Conservation (phyloP, 768 basidiomycete genomes). For the Amanita phalloides region DNA sequence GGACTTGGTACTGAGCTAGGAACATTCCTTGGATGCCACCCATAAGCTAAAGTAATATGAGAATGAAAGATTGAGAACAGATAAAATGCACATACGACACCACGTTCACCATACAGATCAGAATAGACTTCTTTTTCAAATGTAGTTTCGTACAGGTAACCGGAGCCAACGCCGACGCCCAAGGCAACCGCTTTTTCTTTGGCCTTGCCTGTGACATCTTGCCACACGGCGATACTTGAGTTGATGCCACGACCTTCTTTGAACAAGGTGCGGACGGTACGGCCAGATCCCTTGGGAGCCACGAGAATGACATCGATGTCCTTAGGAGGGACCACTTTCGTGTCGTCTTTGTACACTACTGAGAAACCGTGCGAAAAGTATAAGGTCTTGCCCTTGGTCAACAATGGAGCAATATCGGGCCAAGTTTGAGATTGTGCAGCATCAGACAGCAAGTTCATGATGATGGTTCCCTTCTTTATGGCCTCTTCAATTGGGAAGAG, state of each 20-base stretch:
- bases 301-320: constrained; percentile 99
- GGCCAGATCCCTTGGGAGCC: constrained; percentile 97
- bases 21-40: constrained; percentile 98
- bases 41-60: constrained; percentile 58
- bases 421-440: constrained; percentile 98
- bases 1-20: constrained; percentile 97
- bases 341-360: constrained; percentile 95
- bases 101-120: constrained; percentile 98
- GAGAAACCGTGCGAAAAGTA: constrained; percentile 99
- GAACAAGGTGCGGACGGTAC: constrained; percentile 98
- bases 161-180: constrained; percentile 90
- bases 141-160: constrained; percentile 98
- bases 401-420: constrained; percentile 80
- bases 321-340: constrained; percentile 80
- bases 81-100: constrained; percentile 63
- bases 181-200: constrained; percentile 94
- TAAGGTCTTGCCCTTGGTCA: constrained; percentile 99
- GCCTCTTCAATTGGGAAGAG: constrained; percentile 98
- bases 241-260: constrained; percentile 99
- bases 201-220: constrained; percentile 97
- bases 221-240: constrained; percentile 89
- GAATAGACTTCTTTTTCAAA: constrained; percentile 99
- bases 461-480: constrained; percentile 90
- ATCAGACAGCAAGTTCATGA: constrained; percentile 99
- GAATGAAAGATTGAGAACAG: constrained; percentile 3